Evolutionary conservation across 257 asterid species (phyloP).

Genomic region (Ilex asprella): DNA sequence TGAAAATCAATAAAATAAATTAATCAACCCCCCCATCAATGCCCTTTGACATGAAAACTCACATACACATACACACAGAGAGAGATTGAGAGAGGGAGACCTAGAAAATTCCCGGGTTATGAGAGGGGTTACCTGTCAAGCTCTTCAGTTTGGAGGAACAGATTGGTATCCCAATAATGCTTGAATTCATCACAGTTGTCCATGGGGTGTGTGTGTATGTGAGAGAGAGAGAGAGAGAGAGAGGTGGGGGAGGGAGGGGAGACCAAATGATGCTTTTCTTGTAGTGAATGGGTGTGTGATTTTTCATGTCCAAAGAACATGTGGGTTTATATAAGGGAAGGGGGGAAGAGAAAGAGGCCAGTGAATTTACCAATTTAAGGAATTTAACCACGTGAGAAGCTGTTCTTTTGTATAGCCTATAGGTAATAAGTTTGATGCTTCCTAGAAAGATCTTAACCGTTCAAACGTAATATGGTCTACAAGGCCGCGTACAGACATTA

Average conservation of each 20-base stretch:
- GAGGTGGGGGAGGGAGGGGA: not conserved
- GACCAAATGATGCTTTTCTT: not conserved
- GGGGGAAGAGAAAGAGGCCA: constrained; percentile 5
- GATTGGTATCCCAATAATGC: constrained; percentile 51
- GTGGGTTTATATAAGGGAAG: not conserved
- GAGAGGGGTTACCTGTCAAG: constrained; percentile 33
- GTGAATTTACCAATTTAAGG: too few species aligned
- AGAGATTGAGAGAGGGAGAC: not conserved
- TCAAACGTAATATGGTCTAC: too few species aligned
- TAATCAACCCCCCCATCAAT: too few species aligned
- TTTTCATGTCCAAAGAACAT: not conserved
- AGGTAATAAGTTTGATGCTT: too few species aligned
- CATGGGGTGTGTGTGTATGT: constrained; percentile 15
- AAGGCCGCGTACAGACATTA: too few species aligned
- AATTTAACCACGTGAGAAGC: too few species aligned
- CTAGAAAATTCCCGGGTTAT: too few species aligned
- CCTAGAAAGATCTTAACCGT: too few species aligned
- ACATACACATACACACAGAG: too few species aligned
- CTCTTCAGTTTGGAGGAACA: constrained; percentile 48
- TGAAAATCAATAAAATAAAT: too few species aligned
- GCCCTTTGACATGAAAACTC: too few species aligned
- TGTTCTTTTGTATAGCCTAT: too few species aligned
- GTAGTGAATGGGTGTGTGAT: not conserved
- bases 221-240: not conserved
- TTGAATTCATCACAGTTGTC: constrained; percentile 43